phyloP scores from a whole-genome alignment of 176 grass and related monocot species.

The Melocanna baccifera region DNA sequence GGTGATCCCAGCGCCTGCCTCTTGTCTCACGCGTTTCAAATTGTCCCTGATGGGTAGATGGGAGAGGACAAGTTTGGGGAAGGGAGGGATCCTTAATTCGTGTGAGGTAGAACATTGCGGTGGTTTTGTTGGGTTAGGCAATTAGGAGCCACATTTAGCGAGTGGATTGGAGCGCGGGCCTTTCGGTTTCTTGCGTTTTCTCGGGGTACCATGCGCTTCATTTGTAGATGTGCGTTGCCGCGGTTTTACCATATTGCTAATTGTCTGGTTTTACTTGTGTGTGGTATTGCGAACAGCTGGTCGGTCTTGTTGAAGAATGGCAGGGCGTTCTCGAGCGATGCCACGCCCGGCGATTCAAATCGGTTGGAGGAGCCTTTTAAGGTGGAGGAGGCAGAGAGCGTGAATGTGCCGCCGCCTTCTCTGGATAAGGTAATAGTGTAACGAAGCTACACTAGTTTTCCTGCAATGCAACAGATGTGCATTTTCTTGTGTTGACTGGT shows the following conservation, averaged over 20 bases:
- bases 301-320: conserved; percentile 41
- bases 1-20: conserved; percentile 1
- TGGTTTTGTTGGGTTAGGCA: not conserved
- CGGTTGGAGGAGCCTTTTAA: conserved; percentile 64
- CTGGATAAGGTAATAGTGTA: conserved; percentile 56
- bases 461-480: not conserved
- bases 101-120: not conserved
- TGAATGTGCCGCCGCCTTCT: conserved; percentile 51
- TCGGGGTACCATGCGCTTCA: not conserved
- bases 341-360: conserved; percentile 26
- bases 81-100: not conserved
- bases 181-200: not conserved
- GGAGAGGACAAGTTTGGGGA: not conserved
- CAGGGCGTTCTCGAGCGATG: conserved; percentile 50
- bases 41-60: not conserved
- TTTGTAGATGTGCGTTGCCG: not conserved
- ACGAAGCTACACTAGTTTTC: not conserved
- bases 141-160: not conserved
- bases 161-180: not conserved
- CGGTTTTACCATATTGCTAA: not conserved
- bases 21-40: not conserved
- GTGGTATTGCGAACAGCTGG: conserved; percentile 28
- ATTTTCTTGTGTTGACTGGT: not conserved
- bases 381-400: conserved; percentile 73
- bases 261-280: not conserved